A percentile compares a stretch with the other conserved stretches of the same genome.
These are phyloP conservation scores for Cicer chorassanicum DNA, from an alignment of 306 rosid species.

Conservation along the genomic window DNA sequence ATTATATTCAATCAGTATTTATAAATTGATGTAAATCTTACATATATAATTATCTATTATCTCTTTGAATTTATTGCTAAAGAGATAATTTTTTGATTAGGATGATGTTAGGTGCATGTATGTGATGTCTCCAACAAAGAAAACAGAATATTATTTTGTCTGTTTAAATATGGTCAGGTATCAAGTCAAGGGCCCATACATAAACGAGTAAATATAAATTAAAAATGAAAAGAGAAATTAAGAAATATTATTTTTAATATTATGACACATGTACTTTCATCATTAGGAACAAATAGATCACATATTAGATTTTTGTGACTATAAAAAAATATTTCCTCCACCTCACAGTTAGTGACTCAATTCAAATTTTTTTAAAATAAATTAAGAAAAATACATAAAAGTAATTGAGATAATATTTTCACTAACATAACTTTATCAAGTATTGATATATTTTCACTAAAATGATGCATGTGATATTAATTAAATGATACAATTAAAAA, in stretches of 20 bases:
- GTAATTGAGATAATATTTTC: no score
- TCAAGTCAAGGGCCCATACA: conserved; percentile 23
- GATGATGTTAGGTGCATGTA: conserved; percentile 1
- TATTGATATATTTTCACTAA: no score
- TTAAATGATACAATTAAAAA: no score
- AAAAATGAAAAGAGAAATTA: not conserved
- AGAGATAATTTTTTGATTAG: conserved; percentile 4
- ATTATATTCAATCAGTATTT: no score
- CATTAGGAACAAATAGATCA: conserved; percentile 29
- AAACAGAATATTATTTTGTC: not conserved
- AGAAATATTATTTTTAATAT: not conserved
- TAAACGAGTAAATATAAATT: not conserved
- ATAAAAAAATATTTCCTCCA: not conserved
- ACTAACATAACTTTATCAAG: no score
- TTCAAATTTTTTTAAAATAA: no score
- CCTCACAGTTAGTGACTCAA: no score
- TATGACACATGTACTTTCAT: not conserved
- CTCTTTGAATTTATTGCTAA: not conserved
- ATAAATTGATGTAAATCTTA: no score
- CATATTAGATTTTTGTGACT: not conserved
- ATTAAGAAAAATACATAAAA: no score
- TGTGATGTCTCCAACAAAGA: conserved; percentile 31
- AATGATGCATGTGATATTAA: no score
- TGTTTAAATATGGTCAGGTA: conserved; percentile 12
- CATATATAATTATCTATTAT: not conserved